Conservation (phyloP, 768 basidiomycete genomes). For the Zangia roseola region DNA sequence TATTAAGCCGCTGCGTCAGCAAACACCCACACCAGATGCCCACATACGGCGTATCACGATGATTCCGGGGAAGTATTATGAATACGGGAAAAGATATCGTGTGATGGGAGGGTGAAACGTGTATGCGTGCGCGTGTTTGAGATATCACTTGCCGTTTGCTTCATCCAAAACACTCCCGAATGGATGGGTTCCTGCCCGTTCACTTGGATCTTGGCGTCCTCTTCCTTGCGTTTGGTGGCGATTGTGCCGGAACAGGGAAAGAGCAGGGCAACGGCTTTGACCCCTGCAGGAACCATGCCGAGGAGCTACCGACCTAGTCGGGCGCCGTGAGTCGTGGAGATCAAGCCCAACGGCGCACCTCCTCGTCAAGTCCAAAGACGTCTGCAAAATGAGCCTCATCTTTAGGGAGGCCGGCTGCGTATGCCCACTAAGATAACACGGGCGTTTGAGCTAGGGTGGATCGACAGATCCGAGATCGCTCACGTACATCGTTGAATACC, state of each 20-base stretch:
- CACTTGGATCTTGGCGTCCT: conserved; percentile 55
- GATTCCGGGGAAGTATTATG: too few relatives aligned
- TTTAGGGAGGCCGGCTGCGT: conserved; percentile 59
- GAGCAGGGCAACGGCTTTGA: conserved; percentile 81
- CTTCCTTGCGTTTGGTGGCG: conserved; percentile 50
- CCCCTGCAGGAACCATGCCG: conserved; percentile 64
- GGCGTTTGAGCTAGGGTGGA: neutral
- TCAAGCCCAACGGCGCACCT: conserved; percentile 38
- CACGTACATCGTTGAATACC: conserved; percentile 33
- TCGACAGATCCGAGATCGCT: neutral
- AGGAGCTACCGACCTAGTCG: conserved; percentile 51
- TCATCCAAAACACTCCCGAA: conserved; percentile 78
- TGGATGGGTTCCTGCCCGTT: conserved; percentile 51
- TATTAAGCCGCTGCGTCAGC: neutral
- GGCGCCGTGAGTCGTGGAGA: neutral
- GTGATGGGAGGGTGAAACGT: conserved; percentile 11
- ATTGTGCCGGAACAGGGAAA: conserved; percentile 68
- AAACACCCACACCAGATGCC: neutral
- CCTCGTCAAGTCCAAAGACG: conserved; percentile 69
- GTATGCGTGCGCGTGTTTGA: conserved; percentile 22
- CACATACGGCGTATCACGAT: too few relatives aligned
- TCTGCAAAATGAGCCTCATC: conserved; percentile 58
- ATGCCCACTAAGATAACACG: conserved; percentile 55
- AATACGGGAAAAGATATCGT: neutral
- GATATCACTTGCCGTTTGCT: conserved; percentile 60